A percentile compares a stretch with the other conserved stretches of the same genome.
Evolutionary conservation across 495 filamentous ascomycete species (phyloP).

Genomic region (Massariosphaeria phaeospora): DNA sequence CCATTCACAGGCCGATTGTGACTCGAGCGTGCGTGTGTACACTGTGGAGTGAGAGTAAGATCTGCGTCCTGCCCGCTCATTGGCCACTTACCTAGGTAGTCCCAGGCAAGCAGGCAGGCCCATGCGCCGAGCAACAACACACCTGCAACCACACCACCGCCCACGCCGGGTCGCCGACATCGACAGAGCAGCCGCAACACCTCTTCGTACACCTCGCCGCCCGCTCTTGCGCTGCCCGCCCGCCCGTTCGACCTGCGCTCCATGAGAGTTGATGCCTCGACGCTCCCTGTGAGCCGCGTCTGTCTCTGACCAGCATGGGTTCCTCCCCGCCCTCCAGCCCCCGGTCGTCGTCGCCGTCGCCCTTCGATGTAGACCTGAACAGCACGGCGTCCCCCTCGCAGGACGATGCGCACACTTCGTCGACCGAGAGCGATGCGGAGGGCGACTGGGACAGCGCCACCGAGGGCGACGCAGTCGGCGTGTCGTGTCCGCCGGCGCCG

Average conservation of each 20-base stretch:
- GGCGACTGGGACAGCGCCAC: neutral
- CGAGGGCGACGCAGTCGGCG: neutral
- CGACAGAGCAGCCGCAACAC: no score
- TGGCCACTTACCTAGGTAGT: no score
- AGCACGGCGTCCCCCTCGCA: conserved; percentile 6
- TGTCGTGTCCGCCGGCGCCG: neutral
- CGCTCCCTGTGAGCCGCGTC: conserved; percentile 23
- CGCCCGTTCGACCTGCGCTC: neutral
- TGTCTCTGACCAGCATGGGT: conserved; percentile 33
- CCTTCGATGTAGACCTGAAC: conserved; percentile 16
- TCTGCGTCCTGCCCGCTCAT: no score
- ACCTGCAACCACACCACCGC: no score
- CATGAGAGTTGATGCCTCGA: conserved; percentile 29
- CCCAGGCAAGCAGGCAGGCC: no score
- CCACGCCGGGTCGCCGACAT: no score
- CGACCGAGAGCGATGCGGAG: neutral
- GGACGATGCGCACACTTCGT: conserved; percentile 1
- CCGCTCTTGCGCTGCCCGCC: no score
- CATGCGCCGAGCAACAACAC: no score
- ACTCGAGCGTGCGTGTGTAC: no score
- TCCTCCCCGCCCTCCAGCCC: conserved; percentile 13
- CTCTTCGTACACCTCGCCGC: no score
- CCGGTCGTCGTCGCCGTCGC: conserved; percentile 16
- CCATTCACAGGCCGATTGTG: no score
- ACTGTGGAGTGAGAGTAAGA: no score